phyloP scores from a whole-genome alignment of 495 filamentous ascomycete species.

The Penicillium pancosmium region DNA sequence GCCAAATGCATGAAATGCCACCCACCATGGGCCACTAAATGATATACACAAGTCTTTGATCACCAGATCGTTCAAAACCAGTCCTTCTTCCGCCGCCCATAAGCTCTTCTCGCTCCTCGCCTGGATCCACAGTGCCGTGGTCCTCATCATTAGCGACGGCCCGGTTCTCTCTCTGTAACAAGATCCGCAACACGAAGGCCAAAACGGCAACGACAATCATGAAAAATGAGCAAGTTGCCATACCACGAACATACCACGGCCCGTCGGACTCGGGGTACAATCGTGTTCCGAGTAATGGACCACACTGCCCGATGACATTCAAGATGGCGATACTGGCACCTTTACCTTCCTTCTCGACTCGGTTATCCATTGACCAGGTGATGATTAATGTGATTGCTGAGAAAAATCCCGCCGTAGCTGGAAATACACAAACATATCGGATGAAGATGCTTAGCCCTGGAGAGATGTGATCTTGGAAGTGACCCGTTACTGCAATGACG shows the following conservation, averaged over 20 bases:
- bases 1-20: neutral
- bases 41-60: slow-evolving; percentile 37
- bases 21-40: slow-evolving; percentile 16
- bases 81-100: slow-evolving; percentile 35
- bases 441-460: slow-evolving; percentile 34
- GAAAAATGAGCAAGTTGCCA: slow-evolving; percentile 59
- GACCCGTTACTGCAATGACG: slow-evolving; percentile 49
- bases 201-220: slow-evolving; percentile 55
- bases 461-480: slow-evolving; percentile 41
- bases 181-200: slow-evolving; percentile 48
- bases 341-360: slow-evolving; percentile 54
- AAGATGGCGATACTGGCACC: slow-evolving; percentile 60
- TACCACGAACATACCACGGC: slow-evolving; percentile 62
- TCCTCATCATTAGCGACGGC: slow-evolving; percentile 2
- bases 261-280: slow-evolving; percentile 59
- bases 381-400: slow-evolving; percentile 63
- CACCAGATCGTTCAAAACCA: slow-evolving; percentile 25
- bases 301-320: slow-evolving; percentile 64
- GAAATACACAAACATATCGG: slow-evolving; percentile 61
- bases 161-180: slow-evolving; percentile 47
- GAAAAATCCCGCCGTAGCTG: slow-evolving; percentile 62
- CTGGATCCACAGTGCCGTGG: slow-evolving; percentile 10
- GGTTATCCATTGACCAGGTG: slow-evolving; percentile 68
- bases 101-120: slow-evolving; percentile 42
- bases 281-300: slow-evolving; percentile 62